A percentile compares a stretch with the other conserved stretches of the same genome.
Evolutionary conservation across 2,329 filamentous ascomycete genomes (phyloP).

Genomic region (Sphaerulina musiva): DNA sequence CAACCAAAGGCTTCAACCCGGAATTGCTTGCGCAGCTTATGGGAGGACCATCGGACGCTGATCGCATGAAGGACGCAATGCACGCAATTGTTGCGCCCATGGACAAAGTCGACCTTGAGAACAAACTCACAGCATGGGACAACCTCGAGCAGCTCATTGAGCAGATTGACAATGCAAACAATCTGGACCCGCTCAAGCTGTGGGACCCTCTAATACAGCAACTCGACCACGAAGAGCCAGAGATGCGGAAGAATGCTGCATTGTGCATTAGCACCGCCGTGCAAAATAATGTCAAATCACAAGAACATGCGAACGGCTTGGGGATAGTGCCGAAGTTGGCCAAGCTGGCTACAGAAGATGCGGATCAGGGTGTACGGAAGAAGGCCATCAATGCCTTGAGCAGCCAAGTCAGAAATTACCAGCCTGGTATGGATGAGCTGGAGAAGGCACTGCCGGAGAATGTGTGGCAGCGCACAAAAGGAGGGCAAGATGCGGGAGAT

Average conservation of each 20-base stretch:
- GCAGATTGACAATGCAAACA: conserved; percentile 93
- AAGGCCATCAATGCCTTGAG: conserved; percentile 89
- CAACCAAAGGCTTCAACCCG: conserved; percentile 51
- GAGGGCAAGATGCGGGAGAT: conserved; percentile 68
- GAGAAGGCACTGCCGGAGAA: conserved; percentile 62
- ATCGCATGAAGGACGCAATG: conserved; percentile 85
- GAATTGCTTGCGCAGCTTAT: conserved; percentile 68
- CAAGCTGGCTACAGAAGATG: conserved; percentile 54
- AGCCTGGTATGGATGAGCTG: conserved; percentile 60
- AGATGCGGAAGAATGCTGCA: conserved; percentile 78
- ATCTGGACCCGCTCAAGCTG: conserved; percentile 68
- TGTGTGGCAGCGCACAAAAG: conserved; percentile 46
- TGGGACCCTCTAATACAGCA: conserved; percentile 75
- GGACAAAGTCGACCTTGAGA: conserved; percentile 58
- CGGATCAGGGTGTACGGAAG: conserved; percentile 60
- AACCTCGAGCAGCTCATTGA: conserved; percentile 93
- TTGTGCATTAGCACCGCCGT: conserved; percentile 93
- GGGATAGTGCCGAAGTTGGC: conserved; percentile 68
- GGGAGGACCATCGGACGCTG: conserved; percentile 81
- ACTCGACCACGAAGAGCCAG: conserved; percentile 60
- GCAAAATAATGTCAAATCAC: conserved; percentile 84
- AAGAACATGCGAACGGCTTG: conserved; percentile 60
- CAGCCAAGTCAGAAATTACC: conserved; percentile 79
- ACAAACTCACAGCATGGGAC: conserved; percentile 80
- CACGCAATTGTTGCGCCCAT: conserved; percentile 57